Percentiles rank a stretch among this genome's conserved stretches.
Conservation (phyloP, 1,284 basidiomycete species). For the Erythrobasidium hasegawianum region DNA sequence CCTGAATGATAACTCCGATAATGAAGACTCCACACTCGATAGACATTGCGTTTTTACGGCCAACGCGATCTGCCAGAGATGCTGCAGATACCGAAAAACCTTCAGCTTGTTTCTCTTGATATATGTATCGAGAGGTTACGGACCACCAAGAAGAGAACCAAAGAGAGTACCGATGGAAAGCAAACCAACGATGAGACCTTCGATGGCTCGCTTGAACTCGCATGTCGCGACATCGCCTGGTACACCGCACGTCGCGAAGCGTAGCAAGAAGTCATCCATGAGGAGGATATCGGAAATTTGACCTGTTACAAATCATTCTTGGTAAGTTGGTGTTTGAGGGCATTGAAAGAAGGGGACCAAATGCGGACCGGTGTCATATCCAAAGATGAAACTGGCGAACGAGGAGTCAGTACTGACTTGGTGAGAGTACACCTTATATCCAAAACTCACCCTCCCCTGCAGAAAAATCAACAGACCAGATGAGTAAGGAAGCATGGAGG, state of each 20-base stretch:
- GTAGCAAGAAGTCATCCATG: constrained; percentile 66
- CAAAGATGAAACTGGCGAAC: constrained; percentile 33
- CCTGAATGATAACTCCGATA: constrained; percentile 56
- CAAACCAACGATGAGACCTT: constrained; percentile 64
- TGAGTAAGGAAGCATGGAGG: too few species aligned
- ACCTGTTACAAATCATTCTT: too few species aligned
- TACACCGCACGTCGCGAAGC: constrained; percentile 60
- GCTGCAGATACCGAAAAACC: constrained; percentile 55
- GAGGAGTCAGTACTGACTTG: background rate
- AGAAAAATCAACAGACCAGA: background rate
- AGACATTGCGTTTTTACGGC: constrained; percentile 67
- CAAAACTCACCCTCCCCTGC: background rate
- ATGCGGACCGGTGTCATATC: constrained; percentile 36
- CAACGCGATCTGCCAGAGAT: constrained; percentile 61
- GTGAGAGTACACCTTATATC: background rate
- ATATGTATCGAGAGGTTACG: constrained; percentile 57
- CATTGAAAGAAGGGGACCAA: too few species aligned
- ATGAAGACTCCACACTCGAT: constrained; percentile 63
- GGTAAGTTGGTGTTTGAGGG: too few species aligned
- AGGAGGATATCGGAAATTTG: constrained; percentile 36
- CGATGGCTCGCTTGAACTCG: constrained; percentile 44
- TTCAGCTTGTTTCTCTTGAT: background rate
- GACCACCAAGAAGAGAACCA: constrained; percentile 44
- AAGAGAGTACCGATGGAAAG: constrained; percentile 52
- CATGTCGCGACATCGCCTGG: constrained; percentile 48